phyloP scores from a whole-genome alignment of 2,329 filamentous ascomycete species.

The Epichloe brachyelytri region DNA sequence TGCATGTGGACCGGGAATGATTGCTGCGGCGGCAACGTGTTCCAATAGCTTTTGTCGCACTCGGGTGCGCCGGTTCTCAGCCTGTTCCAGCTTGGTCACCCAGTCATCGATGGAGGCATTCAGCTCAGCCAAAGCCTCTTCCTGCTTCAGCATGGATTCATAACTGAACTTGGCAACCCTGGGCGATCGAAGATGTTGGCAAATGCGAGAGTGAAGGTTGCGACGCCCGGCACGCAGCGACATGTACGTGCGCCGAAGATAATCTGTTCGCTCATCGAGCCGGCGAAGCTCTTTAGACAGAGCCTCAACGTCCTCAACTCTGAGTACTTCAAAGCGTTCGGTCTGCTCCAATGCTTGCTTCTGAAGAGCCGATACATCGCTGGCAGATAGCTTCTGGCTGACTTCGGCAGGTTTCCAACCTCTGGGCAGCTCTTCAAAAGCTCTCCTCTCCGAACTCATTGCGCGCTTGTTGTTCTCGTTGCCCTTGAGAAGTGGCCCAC shows the following conservation, averaged over 20 bases:
- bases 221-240: slow-evolving; percentile 63
- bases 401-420: slow-evolving; percentile 45
- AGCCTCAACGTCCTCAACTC: slow-evolving; percentile 46
- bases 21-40: slow-evolving; percentile 61
- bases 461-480: slow-evolving; percentile 28
- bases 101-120: slow-evolving; percentile 71
- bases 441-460: slow-evolving; percentile 39
- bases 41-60: slow-evolving; percentile 71
- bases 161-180: slow-evolving; percentile 59
- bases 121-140: slow-evolving; percentile 65
- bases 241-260: slow-evolving; percentile 63
- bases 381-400: slow-evolving; percentile 28
- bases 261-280: slow-evolving; percentile 67
- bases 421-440: slow-evolving; percentile 48
- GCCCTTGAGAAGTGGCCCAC: slow-evolving; percentile 23
- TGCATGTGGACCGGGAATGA: slow-evolving; percentile 24
- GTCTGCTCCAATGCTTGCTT: slow-evolving; percentile 51
- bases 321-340: slow-evolving; percentile 51
- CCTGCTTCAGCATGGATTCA: slow-evolving; percentile 65
- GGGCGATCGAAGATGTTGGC: slow-evolving; percentile 61
- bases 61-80: slow-evolving; percentile 62
- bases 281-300: slow-evolving; percentile 62
- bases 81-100: slow-evolving; percentile 66
- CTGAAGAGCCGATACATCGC: slow-evolving; percentile 39
- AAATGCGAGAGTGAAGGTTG: slow-evolving; percentile 64